Evolutionary conservation across 192 early-diverging fungal genomes (phyloP).

Genomic region (Thamnidium elegans): DNA sequence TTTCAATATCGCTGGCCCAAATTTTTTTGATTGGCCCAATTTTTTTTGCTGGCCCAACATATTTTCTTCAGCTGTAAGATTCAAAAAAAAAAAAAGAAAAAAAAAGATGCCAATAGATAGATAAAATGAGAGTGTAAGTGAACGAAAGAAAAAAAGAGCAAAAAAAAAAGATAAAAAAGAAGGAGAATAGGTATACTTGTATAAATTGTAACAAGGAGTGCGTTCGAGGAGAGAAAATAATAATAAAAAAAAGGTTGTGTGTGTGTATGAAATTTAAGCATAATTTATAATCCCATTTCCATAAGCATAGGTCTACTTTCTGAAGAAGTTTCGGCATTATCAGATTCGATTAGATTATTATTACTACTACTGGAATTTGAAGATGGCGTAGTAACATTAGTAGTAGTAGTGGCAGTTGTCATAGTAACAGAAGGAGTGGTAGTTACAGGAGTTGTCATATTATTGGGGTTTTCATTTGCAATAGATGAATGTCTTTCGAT

Average conservation of each 20-base stretch:
- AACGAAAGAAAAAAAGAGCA: neutral
- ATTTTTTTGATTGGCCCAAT: too few relatives aligned
- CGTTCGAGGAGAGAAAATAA: too few relatives aligned
- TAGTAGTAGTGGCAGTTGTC: neutral
- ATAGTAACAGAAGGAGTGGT: neutral
- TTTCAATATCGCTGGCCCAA: too few relatives aligned
- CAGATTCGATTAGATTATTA: too few relatives aligned
- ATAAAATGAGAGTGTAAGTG: too few relatives aligned
- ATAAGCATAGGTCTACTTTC: conserved; percentile 2
- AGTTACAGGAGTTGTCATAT: neutral
- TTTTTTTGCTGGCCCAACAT: too few relatives aligned
- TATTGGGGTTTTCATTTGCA: neutral
- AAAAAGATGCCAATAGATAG: too few relatives aligned
- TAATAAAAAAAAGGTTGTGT: too few relatives aligned
- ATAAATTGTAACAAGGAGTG: neutral
- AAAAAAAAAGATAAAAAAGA: neutral
- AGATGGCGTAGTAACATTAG: neutral
- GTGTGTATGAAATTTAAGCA: too few relatives aligned
- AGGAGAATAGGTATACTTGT: neutral
- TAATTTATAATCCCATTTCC: neutral
- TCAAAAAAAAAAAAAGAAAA: neutral
- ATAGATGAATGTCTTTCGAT: conserved; percentile 41
- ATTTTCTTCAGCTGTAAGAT: neutral
- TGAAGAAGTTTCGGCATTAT: neutral
- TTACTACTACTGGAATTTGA: neutral